These are phyloP conservation scores for Leishmania arabica DNA, from an alignment of 208 protist genomes.

Conservation along the genomic window DNA sequence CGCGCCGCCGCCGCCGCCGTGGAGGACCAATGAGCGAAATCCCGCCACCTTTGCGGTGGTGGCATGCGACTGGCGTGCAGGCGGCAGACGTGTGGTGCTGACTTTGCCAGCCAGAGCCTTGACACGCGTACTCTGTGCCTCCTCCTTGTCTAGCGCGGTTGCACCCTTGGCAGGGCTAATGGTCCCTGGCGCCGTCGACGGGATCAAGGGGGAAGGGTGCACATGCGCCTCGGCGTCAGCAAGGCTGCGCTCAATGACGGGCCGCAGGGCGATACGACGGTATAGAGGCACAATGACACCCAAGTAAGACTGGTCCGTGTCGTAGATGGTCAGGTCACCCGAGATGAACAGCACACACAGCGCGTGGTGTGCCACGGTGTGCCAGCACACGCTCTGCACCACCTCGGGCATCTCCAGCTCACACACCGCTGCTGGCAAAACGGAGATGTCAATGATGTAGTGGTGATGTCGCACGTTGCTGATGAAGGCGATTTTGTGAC, in stretches of 20 bases:
- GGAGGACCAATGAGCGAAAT: background rate
- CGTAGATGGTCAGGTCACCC: constrained; percentile 47
- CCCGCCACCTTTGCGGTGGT: background rate
- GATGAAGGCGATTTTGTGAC: constrained; percentile 56
- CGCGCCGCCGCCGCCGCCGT: background rate
- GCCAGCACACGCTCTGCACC: constrained; percentile 72
- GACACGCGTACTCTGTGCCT: background rate
- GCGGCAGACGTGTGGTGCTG: no score
- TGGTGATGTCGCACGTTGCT: constrained; percentile 53
- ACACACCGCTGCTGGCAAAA: constrained; percentile 40
- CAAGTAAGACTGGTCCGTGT: constrained; percentile 33
- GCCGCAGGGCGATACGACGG: constrained; percentile 29
- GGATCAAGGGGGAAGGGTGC: background rate
- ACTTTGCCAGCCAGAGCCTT: background rate
- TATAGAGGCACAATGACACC: constrained; percentile 41
- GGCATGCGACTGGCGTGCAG: background rate
- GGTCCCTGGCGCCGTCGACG: background rate
- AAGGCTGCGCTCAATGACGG: constrained; percentile 23
- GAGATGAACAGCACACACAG: constrained; percentile 63
- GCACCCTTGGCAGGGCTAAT: no score
- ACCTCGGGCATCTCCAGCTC: constrained; percentile 54
- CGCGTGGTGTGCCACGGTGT: constrained; percentile 31
- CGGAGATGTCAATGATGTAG: constrained; percentile 62
- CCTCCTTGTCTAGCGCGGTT: background rate
- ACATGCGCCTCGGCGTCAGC: constrained; percentile 10